Conservation (phyloP, 768 basidiomycete species). For the Boletus barrowsii region DNA sequence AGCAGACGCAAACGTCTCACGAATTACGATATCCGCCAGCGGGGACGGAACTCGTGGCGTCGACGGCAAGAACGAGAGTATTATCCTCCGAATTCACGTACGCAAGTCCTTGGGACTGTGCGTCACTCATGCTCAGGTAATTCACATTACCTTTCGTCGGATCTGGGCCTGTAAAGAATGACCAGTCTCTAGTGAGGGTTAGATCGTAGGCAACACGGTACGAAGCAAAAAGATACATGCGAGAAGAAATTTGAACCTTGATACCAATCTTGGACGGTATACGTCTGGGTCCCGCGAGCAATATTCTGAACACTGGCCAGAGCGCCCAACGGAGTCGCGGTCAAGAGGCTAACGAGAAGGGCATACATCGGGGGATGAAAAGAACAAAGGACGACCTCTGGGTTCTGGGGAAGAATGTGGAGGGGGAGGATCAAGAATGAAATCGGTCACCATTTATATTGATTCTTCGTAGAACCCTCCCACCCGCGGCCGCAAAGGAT, state of each 20-base stretch:
- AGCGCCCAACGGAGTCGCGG: conserved; percentile 27
- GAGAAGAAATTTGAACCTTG: conserved; percentile 52
- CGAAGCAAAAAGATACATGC: conserved; percentile 33
- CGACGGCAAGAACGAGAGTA: conserved; percentile 59
- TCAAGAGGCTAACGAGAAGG: conserved; percentile 24
- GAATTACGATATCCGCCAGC: conserved; percentile 52
- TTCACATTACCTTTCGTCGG: conserved; percentile 72
- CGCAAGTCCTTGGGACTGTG: conserved; percentile 50
- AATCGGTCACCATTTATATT: conserved; percentile 3
- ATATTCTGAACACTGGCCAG: conserved; percentile 25
- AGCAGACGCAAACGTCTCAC: conserved; percentile 27
- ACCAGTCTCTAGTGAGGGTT: conserved; percentile 48
- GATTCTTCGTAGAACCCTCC: too few relatives aligned
- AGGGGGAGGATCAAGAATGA: not conserved
- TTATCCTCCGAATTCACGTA: conserved; percentile 49
- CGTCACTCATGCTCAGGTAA: conserved; percentile 48
- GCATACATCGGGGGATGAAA: conserved; percentile 17
- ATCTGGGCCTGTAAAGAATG: conserved; percentile 57
- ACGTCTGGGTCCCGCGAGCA: conserved; percentile 16
- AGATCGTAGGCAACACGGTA: not conserved
- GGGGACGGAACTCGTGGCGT: conserved; percentile 46
- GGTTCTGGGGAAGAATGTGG: not conserved
- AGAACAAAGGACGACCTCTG: not conserved
- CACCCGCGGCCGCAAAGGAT: too few relatives aligned
- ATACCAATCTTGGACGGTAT: conserved; percentile 35